Base-by-base conservation (phyloP, 495 filamentous ascomycete species). In the Penicillium waksmanii region DNA sequence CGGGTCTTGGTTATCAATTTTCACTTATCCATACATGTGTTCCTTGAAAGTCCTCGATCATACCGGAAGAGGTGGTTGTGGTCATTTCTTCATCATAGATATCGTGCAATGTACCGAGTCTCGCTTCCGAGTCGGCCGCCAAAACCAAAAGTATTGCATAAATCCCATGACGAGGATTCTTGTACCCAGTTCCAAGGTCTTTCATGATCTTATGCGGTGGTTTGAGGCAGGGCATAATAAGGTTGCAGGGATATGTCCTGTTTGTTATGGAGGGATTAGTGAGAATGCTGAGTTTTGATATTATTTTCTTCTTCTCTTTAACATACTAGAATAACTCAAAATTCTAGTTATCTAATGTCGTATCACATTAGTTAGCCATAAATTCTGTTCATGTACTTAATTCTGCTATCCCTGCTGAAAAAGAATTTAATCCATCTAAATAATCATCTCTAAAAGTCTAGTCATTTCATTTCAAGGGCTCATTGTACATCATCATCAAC, bases 181-280 rank as follows among this genome's bases (percentile, higher is more conserved):
- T 23, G n/a, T 40, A 10, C 55, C 52, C 9, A n/a, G 43, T 17
- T 49, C 58, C 13, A 18, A 38, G 13, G 11, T 3, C 8, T 54
- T 55, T 31, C 17, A 23, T 13, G 42, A 54, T 21, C 13, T 61
- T 36, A 42, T 44, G 10, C 35, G 17, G 21, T 61, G n/a, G 44
- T 51, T 61, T 47, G 44, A 31, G 9, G 42, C 36, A 0, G 38
- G 38, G 9, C 25, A 34, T 38, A 19, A 21, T 10, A 55, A 51
- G 47, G 27, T 56, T 7, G 58, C 52, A 15, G 58, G 58, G 12
- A 53, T 33, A 9, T 61, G 58, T 36, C 34, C 47, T 27, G 47
- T 33, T 25, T 50, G 47, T 33, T 27, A 50, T n/a, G 27, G 47
- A 25, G 47, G 10, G 21, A 8, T 33, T 23, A 11, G 11, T 27